Evolutionary conservation across 2,329 filamentous ascomycete species (phyloP), one percentile per base, ranked within the genome.

Genomic region (Neonectria coccinea): DNA sequence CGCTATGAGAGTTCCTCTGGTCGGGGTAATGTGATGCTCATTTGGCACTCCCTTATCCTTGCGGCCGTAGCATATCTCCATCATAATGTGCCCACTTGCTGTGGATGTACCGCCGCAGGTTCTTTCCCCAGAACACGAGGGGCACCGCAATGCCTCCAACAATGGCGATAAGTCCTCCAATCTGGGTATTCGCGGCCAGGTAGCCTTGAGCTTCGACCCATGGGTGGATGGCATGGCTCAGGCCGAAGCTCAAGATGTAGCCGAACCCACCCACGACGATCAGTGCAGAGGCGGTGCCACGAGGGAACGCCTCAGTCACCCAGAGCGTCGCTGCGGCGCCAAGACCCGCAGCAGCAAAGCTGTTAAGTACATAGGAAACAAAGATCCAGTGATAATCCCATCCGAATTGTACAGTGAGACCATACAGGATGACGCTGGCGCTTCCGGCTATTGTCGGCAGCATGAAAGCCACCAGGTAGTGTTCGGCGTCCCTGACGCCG

Each of bases 271-370:
- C 27, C 16, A 50, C 25, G 31, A 41, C 31, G 20, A 41, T 50
- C 2, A 57, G 31, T 7, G 55, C 55, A 12, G 55, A 31, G 5
- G 55, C 55, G 7, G 55, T 33, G 14, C 29, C 48, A 4, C 25
- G n/a, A 12, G 55, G 55, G 33, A 57, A 57, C 12, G 55, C 55
- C 31, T 57, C 55, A 6, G 55, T 57, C 9, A 57, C 33, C 55
- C 55, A 57, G 5, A 57, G 31, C 20, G 33, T 57, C 5, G 44
- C 44, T 9, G 45, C 44, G 20, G 45, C 33, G 12, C 54, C 54
- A n/a, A 45, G 36, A 20, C 47, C 27, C 4, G 39, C 31, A 3
- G 45, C 27, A 3, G 42, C 39, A 12, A 50, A 36, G 4, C 33
- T 16, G 44, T 45, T 57, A 7, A 57, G 54, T 2, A 16, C 42